Conservation (phyloP, 2,329 filamentous ascomycete species). For the Pyricularia pennisetigena region DNA sequence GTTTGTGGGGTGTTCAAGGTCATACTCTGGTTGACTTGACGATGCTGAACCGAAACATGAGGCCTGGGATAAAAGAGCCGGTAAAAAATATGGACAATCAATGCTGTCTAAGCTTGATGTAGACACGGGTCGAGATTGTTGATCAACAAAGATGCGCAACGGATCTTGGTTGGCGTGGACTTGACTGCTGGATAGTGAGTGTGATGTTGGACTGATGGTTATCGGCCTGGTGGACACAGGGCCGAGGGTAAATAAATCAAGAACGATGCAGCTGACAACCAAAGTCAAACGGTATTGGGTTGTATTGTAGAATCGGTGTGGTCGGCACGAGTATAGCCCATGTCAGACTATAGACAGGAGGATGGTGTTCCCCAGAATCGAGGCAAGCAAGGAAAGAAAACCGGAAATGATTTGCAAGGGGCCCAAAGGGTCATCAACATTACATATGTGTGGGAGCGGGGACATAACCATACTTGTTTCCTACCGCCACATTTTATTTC, state of each 20-base stretch:
- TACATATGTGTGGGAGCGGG: background rate
- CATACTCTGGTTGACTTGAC: no score
- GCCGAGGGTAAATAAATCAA: background rate
- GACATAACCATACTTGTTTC: background rate
- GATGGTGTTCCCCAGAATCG: background rate
- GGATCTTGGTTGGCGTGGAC: background rate
- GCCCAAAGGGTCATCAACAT: background rate
- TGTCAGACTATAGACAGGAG: background rate
- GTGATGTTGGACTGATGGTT: background rate
- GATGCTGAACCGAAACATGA: background rate
- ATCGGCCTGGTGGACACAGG: background rate
- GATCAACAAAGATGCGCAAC: background rate
- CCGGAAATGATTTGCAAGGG: background rate
- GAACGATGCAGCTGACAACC: background rate
- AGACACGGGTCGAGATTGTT: background rate
- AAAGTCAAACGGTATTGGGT: no score
- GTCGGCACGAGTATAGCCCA: background rate
- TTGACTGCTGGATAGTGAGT: background rate
- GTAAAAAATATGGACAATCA: background rate
- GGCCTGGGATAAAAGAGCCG: background rate
- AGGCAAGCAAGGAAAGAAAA: background rate
- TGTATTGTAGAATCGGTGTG: background rate
- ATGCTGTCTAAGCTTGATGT: background rate
- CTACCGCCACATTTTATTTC: background rate
- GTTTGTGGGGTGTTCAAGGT: no score